Percentiles rank a stretch among this genome's conserved stretches.
Evolutionary conservation across 2,329 filamentous ascomycete species (phyloP).

Genomic region (Pestalotiopsis sp.): DNA sequence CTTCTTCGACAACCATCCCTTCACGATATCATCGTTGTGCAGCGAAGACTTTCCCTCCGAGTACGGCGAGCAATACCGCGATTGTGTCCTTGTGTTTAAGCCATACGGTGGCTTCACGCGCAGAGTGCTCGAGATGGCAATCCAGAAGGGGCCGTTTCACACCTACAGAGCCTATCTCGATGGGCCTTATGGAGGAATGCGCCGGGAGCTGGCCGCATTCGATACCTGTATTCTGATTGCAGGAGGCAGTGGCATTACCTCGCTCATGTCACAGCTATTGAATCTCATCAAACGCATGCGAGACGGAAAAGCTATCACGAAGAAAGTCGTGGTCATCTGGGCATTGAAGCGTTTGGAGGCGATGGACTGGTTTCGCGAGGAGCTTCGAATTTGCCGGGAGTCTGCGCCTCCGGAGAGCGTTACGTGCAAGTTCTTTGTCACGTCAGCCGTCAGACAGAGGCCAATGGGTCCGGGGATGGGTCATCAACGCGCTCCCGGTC

Average conservation of each 20-base stretch:
- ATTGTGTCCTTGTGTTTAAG: slow-evolving; percentile 89
- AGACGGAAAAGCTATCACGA: slow-evolving; percentile 91
- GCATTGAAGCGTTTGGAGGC: slow-evolving; percentile 87
- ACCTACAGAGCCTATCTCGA: slow-evolving; percentile 93
- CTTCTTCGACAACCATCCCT: slow-evolving; percentile 89
- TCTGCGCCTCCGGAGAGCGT: slow-evolving; percentile 86
- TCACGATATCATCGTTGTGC: slow-evolving; percentile 91
- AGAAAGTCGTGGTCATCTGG: slow-evolving; percentile 92
- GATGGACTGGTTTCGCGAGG: slow-evolving; percentile 97
- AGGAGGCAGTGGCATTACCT: slow-evolving; percentile 92
- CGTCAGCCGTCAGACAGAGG: slow-evolving; percentile 66
- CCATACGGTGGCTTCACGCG: slow-evolving; percentile 91
- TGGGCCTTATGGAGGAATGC: slow-evolving; percentile 94
- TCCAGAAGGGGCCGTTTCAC: slow-evolving; percentile 86
- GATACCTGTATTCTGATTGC: slow-evolving; percentile 93
- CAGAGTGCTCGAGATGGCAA: slow-evolving; percentile 78
- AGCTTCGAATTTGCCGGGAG: slow-evolving; percentile 88
- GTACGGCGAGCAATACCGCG: slow-evolving; percentile 84
- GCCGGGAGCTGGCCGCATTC: slow-evolving; percentile 85
- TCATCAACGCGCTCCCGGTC: slow-evolving; percentile 52
- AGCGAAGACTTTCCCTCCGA: slow-evolving; percentile 92
- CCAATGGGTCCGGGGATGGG: slow-evolving; percentile 17
- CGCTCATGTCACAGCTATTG: slow-evolving; percentile 86
- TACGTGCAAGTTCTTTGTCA: slow-evolving; percentile 94
- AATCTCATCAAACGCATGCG: slow-evolving; percentile 97